Base-by-base conservation (phyloP, 2,329 filamentous ascomycete genomes). In the Penicillium aurantiogriseum region DNA sequence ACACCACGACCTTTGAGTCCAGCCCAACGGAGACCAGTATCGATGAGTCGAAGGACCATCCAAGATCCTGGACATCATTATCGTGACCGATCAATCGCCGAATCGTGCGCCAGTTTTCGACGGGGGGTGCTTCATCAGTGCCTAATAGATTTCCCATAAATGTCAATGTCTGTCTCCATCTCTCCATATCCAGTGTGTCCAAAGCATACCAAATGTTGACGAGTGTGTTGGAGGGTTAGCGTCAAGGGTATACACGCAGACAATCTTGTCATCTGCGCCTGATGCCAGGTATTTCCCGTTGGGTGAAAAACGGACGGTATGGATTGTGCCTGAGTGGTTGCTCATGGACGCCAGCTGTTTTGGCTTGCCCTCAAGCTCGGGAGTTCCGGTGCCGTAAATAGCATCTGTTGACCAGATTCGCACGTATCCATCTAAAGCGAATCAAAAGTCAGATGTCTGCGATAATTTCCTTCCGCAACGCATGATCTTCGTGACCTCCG, bases 41-140 rank as follows among this genome's bases (percentile, higher is more conserved):
- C 1, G 93, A 97, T 31, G 92, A 96, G 78, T 99, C 94, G 71
- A 88, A 88, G 21, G 94, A 96, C 94, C 94, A 99, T 31, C 92
- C 94, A 57, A 99, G 80, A 78, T 99, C 95, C 76, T 99, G 94
- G 5, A 99, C 92, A 77, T 99, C 94, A 71, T 97, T 99, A 70
- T 99, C 94, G 73, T 99, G 95, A 17, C 94, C 95, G 58, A 97
- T 94, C 51, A 99, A 80, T 62, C 94, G 88, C 71, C 91, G 90
- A 69, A 92, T 89, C 23, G 96, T 96, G 76, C 96, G 92, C 94
- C 94, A 99, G 69, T 97, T 97, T 81, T 99, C 94, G 46, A 96
- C 89, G 0, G 93, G 92, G 3, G 93, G 91, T 31, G 91, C 86
- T 72, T 97, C 94, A 74, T 92, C 94, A 50, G 89, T 87, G 60